A percentile compares a stretch with the other conserved stretches of the same genome.
Evolutionary conservation across 495 filamentous ascomycete species (phyloP).

Genomic region (Eremomyces bilateralis): DNA sequence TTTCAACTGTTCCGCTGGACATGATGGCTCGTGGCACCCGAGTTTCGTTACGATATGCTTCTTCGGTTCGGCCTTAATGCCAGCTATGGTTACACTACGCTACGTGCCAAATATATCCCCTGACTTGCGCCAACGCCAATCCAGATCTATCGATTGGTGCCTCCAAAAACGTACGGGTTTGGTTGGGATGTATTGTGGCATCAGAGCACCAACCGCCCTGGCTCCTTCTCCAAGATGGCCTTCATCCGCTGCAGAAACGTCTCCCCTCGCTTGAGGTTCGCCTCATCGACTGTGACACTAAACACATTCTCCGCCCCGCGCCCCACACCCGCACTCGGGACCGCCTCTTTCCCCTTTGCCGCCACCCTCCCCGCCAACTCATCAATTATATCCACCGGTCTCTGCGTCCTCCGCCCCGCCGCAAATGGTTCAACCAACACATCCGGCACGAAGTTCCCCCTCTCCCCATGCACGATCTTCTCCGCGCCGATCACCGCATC

Average conservation of each 20-base stretch:
- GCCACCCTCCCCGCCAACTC: slow-evolving; percentile 35
- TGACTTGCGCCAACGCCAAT: too few species aligned
- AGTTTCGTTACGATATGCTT: too few species aligned
- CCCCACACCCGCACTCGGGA: slow-evolving; percentile 17
- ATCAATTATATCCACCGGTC: slow-evolving; percentile 52
- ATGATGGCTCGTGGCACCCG: too few species aligned
- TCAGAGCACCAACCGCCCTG: slow-evolving; percentile 50
- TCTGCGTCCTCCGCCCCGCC: slow-evolving; percentile 10
- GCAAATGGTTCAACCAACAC: slow-evolving; percentile 35
- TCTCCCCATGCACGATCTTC: slow-evolving; percentile 27
- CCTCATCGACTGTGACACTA: slow-evolving; percentile 48
- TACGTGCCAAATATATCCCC: too few species aligned
- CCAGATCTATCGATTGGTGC: too few species aligned
- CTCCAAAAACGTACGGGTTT: too few species aligned
- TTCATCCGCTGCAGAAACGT: slow-evolving; percentile 71
- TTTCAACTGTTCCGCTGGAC: too few species aligned
- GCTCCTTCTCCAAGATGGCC: slow-evolving; percentile 58
- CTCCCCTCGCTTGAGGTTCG: slow-evolving; percentile 59
- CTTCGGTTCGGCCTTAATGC: too few species aligned
- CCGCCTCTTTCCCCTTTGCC: slow-evolving; percentile 11
- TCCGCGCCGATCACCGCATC: slow-evolving; percentile 64
- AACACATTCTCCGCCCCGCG: slow-evolving; percentile 48
- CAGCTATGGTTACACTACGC: too few species aligned
- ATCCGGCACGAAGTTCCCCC: slow-evolving; percentile 49
- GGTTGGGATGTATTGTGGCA: too few species aligned